These are phyloP conservation scores for Sporothrix globosa DNA, from an alignment of 2,329 filamentous ascomycete genomes.

Conservation along the genomic window DNA sequence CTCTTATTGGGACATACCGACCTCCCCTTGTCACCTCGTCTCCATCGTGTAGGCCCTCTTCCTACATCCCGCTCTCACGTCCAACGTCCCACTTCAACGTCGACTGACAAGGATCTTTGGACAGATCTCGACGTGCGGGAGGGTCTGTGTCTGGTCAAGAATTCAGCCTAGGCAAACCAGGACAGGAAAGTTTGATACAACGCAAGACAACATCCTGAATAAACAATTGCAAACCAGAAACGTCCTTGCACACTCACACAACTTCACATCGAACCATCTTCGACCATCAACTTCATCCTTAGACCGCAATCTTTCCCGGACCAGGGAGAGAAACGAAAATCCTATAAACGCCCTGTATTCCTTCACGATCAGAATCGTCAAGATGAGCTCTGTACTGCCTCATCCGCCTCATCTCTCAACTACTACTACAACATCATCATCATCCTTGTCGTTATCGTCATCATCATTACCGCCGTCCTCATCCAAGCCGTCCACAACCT, in stretches of 20 bases:
- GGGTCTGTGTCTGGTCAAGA: conserved; percentile 17
- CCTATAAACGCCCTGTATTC: conserved; percentile 1
- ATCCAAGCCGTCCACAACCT: neutral
- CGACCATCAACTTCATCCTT: neutral
- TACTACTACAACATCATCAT: neutral
- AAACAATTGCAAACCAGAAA: neutral
- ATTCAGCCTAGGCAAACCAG: conserved; percentile 3
- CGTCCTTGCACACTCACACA: neutral
- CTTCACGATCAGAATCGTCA: neutral
- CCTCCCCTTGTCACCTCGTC: conserved; percentile 19
- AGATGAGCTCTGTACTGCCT: conserved; percentile 11
- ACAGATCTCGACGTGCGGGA: neutral
- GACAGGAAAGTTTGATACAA: neutral
- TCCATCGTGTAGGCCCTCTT: conserved; percentile 12
- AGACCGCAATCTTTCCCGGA: too few relatives aligned
- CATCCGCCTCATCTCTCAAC: conserved; percentile 5
- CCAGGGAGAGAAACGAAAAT: neutral
- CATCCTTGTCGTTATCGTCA: neutral
- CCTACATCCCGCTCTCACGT: neutral
- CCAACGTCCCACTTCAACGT: neutral
- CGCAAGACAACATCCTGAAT: neutral
- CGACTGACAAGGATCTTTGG: neutral
- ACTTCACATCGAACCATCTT: neutral
- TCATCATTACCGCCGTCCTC: neutral
- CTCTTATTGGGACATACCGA: neutral